Percentiles rank a stretch among this genome's conserved stretches.
Conservation (phyloP, 257 asterid genomes). For the Ilex asprella region DNA sequence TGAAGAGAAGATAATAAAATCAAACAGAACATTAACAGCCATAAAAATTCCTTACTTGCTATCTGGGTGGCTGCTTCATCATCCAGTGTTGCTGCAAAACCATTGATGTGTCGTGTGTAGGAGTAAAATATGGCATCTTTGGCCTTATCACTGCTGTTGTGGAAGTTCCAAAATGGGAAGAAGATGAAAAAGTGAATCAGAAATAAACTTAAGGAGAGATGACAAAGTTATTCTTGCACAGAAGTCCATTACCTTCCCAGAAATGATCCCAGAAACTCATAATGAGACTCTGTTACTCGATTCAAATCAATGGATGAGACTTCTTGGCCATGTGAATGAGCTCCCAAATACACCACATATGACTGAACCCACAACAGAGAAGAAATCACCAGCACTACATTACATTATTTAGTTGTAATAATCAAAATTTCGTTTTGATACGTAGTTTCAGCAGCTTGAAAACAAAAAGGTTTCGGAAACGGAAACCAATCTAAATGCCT, state of each 20-base stretch:
- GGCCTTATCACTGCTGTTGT: slow-evolving; percentile 54
- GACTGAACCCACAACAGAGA: slow-evolving; percentile 34
- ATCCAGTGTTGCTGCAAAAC: slow-evolving; percentile 85
- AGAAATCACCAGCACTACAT: background rate
- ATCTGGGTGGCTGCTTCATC: slow-evolving; percentile 54
- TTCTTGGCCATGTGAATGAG: slow-evolving; percentile 61
- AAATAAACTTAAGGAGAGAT: background rate
- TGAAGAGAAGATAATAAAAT: background rate
- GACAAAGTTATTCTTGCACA: background rate
- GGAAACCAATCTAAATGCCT: too few relatives aligned
- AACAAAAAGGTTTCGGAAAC: background rate
- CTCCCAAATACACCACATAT: slow-evolving; percentile 88
- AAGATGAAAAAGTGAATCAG: background rate
- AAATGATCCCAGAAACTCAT: slow-evolving; percentile 65
- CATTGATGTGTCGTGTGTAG: slow-evolving; percentile 80
- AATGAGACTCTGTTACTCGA: slow-evolving; percentile 59
- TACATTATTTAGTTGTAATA: background rate
- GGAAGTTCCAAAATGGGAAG: slow-evolving; percentile 7
- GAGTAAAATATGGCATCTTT: slow-evolving; percentile 77
- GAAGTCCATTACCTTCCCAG: slow-evolving; percentile 56
- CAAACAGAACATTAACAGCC: background rate
- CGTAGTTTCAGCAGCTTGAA: background rate
- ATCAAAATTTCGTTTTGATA: background rate
- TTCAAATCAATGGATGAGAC: slow-evolving; percentile 49
- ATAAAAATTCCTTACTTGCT: slow-evolving; percentile 41